Percentiles rank a stretch among this genome's conserved stretches.
These are phyloP conservation scores for Neocallimastix lanati DNA, from an alignment of 192 early-diverging fungal species.

Conservation along the genomic window DNA sequence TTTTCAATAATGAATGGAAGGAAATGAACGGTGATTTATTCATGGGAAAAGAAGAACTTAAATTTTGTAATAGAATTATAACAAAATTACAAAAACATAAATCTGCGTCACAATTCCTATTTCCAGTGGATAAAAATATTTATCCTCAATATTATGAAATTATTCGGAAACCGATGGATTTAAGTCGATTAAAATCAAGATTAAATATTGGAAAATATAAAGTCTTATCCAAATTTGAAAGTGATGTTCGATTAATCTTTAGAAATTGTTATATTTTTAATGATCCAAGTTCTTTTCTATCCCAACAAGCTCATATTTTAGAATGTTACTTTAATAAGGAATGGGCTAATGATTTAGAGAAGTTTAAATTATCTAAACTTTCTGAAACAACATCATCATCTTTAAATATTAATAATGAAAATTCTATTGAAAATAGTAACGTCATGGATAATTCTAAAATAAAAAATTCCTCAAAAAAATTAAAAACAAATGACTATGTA, in stretches of 20 bases:
- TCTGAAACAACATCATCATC: no score
- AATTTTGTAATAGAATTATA: background rate
- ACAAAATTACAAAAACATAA: background rate
- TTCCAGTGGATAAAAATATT: slow-evolving; percentile 46
- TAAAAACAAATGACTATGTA: background rate
- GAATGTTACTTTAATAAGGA: background rate
- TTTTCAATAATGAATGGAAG: background rate
- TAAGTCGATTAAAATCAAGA: slow-evolving; percentile 53
- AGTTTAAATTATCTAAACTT: background rate
- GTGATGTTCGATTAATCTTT: slow-evolving; percentile 64
- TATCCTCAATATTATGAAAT: slow-evolving; percentile 63
- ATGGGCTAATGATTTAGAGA: background rate
- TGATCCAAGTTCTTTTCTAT: background rate
- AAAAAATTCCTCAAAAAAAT: background rate
- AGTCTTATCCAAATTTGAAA: slow-evolving; percentile 45
- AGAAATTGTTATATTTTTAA: slow-evolving; percentile 76
- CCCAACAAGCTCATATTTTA: background rate
- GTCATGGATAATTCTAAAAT: no score
- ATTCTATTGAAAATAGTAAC: no score
- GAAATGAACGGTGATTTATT: background rate
- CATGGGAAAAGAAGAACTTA: background rate
- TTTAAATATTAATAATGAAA: no score
- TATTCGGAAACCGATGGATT: slow-evolving; percentile 77
- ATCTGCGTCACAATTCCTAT: background rate
- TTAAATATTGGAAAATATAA: slow-evolving; percentile 46